Percentiles rank a stretch among this genome's conserved stretches.
phyloP scores from a whole-genome alignment of 495 filamentous ascomycete species.

The Penicillium paradoxum region DNA sequence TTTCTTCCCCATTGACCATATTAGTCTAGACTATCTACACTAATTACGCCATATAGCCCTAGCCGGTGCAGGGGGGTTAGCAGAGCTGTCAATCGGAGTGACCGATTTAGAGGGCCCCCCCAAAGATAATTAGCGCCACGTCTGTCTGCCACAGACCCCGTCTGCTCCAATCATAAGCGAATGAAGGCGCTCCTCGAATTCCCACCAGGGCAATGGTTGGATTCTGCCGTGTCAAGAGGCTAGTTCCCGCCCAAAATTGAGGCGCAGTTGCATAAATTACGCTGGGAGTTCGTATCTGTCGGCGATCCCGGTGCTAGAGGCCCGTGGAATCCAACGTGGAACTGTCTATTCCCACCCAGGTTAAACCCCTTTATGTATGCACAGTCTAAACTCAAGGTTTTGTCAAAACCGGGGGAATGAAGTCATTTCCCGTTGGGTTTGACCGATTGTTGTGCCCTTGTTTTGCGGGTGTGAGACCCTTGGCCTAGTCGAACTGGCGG shows the following conservation, averaged over 20 bases:
- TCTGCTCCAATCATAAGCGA: conserved; percentile 1
- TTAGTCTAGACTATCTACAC: background rate
- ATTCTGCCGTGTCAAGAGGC: background rate
- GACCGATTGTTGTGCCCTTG: conserved; percentile 3
- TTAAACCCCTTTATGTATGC: background rate
- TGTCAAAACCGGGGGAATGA: conserved; percentile 4
- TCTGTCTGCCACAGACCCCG: conserved; percentile 13
- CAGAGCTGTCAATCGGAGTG: conserved; percentile 11
- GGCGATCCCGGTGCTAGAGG: conserved; percentile 19
- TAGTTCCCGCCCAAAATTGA: conserved; percentile 2
- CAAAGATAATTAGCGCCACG: conserved; percentile 14
- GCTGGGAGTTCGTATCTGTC: conserved; percentile 18
- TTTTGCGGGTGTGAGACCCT: background rate
- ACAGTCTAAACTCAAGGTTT: conserved; percentile 1
- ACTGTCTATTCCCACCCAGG: background rate
- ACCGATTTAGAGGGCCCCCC: conserved; percentile 15
- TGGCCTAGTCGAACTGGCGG: conserved; percentile 1
- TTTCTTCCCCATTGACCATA: background rate
- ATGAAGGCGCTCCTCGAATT: background rate
- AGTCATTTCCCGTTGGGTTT: conserved; percentile 1
- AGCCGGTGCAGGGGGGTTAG: conserved; percentile 1
- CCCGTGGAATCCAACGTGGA: background rate
- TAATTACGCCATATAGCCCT: conserved; percentile 10
- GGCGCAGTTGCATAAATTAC: conserved; percentile 22
- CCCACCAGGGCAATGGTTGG: background rate